Conservation (phyloP, 345 rosid genomes). For the Melaleuca alternifolia region DNA sequence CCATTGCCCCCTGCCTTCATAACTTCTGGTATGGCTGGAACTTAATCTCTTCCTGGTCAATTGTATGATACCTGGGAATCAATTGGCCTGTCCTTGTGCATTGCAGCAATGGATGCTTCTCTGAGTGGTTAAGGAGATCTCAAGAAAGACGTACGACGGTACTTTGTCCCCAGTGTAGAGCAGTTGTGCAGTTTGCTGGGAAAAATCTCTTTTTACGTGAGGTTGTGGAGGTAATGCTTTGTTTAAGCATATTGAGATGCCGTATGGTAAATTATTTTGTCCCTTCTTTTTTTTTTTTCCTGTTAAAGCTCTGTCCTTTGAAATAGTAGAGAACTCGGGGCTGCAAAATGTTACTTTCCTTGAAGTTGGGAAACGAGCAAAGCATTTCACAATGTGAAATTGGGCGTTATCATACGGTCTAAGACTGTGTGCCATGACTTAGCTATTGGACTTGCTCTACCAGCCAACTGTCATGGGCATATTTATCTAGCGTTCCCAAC, state of each 20-base stretch:
- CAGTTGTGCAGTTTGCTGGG: slow-evolving; percentile 70
- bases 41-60: neutral
- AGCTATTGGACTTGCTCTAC: neutral
- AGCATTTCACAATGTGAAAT: neutral
- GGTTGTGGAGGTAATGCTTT: slow-evolving; percentile 59
- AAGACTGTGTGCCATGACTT: neutral
- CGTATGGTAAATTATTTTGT: neutral
- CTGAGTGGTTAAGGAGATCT: slow-evolving; percentile 86
- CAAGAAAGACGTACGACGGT: slow-evolving; percentile 52
- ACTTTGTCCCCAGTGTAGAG: slow-evolving; percentile 91
- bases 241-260: neutral
- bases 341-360: neutral
- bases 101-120: slow-evolving; percentile 91
- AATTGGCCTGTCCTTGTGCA: slow-evolving; percentile 10
- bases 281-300: neutral
- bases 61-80: neutral
- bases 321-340: neutral
- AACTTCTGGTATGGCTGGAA: slow-evolving; percentile 60
- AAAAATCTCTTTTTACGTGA: slow-evolving; percentile 70
- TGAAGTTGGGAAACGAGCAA: neutral
- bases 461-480: neutral
- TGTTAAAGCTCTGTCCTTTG: neutral
- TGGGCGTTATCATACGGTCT: neutral
- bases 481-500: too few relatives aligned
- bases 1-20: slow-evolving; percentile 92